Evolutionary conservation across 75 land plant species (phyloP), one percentile per base, ranked within the genome.

Genomic region (Pseudotsuga menziesii): DNA sequence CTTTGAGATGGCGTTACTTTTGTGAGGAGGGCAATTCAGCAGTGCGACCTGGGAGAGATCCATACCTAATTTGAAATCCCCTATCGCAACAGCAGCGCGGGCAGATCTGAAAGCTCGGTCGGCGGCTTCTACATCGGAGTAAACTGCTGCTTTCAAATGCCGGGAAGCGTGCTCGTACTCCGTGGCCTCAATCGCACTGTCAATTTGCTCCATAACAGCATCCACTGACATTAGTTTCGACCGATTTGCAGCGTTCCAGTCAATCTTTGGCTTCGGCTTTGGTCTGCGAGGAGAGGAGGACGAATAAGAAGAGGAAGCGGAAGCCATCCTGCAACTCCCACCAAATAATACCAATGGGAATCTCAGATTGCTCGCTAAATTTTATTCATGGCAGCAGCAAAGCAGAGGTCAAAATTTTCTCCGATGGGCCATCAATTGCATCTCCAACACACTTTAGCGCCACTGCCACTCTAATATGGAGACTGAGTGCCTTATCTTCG

Each of bases 21-120:
- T 69, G 5, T 69, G 44, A 9, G 72, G 23, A 69, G 72, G 72
- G 0, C 72, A 69, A 36, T 69, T 69, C 3, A 7, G 20, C 72
- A 69, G 35, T 2, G 72, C 72, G 20, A 11, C 14, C 23, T 36
- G 72, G 7, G 41, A 39, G n/a, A 20, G 41, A 22, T 69, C 13
- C 72, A 69, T 69, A 35, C 72, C 72, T 20, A 69, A 20, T 36
- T 69, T 48, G n/a, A 69, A 69, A 17, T 69, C 52, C 9, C 72
- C 72, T n/a, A 22, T 32, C 1, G 72, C 72, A 32, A 69, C 41
- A 8, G 52, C 48, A 0, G 72, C 52, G 12, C 72, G 41, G 20
- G 72, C 72, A 7, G 72, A 69, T n/a, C 72, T 69, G 72, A 36
- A 69, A 69, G 72, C 72, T 35, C 52, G 72, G 48, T 69, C 72